Conservation (phyloP, 2,329 filamentous ascomycete species). For the Fusarium pseudocircinatum region DNA sequence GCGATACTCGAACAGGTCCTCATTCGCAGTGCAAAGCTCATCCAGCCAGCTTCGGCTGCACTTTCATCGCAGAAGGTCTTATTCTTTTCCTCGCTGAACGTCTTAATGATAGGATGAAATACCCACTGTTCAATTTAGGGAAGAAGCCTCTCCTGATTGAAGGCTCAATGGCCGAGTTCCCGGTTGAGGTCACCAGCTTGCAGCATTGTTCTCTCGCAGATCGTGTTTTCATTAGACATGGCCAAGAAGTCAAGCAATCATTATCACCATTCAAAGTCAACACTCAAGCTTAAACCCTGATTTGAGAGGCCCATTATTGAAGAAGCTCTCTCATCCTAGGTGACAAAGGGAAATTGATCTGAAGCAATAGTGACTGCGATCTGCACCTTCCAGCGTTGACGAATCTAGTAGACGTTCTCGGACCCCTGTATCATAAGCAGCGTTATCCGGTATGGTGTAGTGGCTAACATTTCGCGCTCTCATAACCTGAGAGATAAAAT, state of each 20-base stretch:
- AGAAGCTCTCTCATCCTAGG: background rate
- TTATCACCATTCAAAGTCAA: background rate
- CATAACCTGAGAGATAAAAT: slow-evolving; percentile 38
- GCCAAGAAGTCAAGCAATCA: background rate
- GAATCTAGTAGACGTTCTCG: rapidly evolving
- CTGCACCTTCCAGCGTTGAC: background rate
- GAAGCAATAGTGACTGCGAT: too few relatives aligned
- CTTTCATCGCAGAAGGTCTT: background rate
- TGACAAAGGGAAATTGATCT: background rate
- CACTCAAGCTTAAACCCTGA: too few relatives aligned
- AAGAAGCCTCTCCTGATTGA: background rate
- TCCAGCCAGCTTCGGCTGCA: background rate
- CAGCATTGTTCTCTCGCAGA: background rate
- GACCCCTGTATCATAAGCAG: background rate
- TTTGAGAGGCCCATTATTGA: background rate
- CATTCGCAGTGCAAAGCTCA: background rate
- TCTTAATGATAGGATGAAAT: background rate
- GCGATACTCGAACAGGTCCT: background rate
- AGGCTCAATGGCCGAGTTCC: background rate
- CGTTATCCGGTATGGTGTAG: slow-evolving; percentile 46
- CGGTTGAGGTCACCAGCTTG: background rate
- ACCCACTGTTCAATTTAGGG: background rate
- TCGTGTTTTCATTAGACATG: background rate
- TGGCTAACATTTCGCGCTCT: slow-evolving; percentile 49
- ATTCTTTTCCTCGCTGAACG: background rate